Conservation (phyloP, 495 filamentous ascomycete genomes). For the Lasiosphaeria miniovina region DNA sequence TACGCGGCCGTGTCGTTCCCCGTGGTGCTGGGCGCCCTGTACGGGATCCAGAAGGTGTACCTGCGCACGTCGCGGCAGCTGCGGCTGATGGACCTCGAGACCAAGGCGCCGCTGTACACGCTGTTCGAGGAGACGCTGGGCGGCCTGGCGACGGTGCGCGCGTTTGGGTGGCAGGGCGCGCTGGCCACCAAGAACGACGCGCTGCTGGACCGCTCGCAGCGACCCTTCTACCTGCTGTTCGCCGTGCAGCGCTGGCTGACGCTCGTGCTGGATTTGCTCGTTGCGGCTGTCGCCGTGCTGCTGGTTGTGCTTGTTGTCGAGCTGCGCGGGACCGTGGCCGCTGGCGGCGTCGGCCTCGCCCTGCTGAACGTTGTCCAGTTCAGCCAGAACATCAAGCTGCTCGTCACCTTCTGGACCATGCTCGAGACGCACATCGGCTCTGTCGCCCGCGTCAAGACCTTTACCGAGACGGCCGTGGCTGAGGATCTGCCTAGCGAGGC, state of each 20-base stretch:
- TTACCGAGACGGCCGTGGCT: slow-evolving; percentile 35
- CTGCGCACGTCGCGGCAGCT: slow-evolving; percentile 64
- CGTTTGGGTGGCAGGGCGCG: slow-evolving; percentile 41
- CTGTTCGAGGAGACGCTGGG: slow-evolving; percentile 54
- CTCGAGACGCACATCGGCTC: slow-evolving; percentile 55
- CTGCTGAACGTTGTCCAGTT: slow-evolving; percentile 33
- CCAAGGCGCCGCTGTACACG: slow-evolving; percentile 60
- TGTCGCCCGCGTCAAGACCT: slow-evolving; percentile 44
- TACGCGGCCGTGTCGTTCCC: slow-evolving; percentile 41
- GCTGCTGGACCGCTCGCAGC: slow-evolving; percentile 39
- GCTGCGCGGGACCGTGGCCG: slow-evolving; percentile 30
- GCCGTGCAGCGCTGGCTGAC: slow-evolving; percentile 47
- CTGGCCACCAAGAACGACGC: slow-evolving; percentile 27
- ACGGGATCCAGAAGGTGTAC: slow-evolving; percentile 58
- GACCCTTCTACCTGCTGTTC: slow-evolving; percentile 43
- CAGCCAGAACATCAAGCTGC: slow-evolving; percentile 34
- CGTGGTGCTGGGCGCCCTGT: slow-evolving; percentile 36
- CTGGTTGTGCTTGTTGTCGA: slow-evolving; percentile 47
- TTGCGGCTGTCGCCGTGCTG: slow-evolving; percentile 38
- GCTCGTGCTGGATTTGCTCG: slow-evolving; percentile 43
- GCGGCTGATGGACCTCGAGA: slow-evolving; percentile 60
- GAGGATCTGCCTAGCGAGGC: slow-evolving; percentile 30
- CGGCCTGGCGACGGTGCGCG: slow-evolving; percentile 45
- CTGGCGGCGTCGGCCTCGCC: slow-evolving; percentile 32
- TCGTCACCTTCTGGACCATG: slow-evolving; percentile 44